Conservation (phyloP, 345 rosid species). For the Hypericum androsaemum region DNA sequence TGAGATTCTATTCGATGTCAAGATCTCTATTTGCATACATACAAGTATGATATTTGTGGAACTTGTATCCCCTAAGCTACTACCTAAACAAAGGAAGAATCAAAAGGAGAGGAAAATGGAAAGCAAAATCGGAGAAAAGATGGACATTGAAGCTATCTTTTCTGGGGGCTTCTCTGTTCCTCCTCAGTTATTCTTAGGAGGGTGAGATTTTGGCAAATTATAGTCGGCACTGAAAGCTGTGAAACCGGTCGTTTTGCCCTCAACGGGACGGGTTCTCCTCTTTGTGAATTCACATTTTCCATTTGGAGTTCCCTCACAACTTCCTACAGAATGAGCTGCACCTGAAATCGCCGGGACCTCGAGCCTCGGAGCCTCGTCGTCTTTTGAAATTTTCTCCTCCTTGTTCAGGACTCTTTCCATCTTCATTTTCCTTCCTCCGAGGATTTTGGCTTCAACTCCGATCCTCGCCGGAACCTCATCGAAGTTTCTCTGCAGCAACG, state of each 20-base stretch:
- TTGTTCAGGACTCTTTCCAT: constrained; percentile 1
- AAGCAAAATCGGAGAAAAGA: constrained; percentile 10
- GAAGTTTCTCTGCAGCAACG: constrained; percentile 7
- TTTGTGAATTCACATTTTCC: not conserved
- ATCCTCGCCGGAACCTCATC: constrained; percentile 5
- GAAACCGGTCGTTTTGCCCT: constrained; percentile 23
- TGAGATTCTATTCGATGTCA: constrained; percentile 3
- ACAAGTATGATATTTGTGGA: constrained; percentile 20
- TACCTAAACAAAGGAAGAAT: not conserved
- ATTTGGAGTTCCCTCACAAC: constrained; percentile 9
- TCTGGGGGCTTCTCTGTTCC: not conserved
- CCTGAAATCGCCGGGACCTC: constrained; percentile 18
- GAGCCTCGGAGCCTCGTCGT: not conserved
- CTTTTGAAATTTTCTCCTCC: constrained; percentile 11
- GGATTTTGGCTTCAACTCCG: constrained; percentile 9
- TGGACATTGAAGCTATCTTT: not conserved
- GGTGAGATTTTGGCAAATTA: constrained; percentile 40
- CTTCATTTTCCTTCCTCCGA: constrained; percentile 23
- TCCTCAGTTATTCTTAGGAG: constrained; percentile 44
- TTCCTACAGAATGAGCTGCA: constrained; percentile 16
- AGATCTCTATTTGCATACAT: constrained; percentile 17
- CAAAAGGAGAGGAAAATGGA: constrained; percentile 1
- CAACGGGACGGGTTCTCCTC: not conserved
- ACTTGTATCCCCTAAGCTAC: constrained; percentile 11
- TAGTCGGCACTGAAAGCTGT: constrained; percentile 49